phyloP scores from a whole-genome alignment of 2,329 filamentous ascomycete genomes.

The Calonectria naviculata region DNA sequence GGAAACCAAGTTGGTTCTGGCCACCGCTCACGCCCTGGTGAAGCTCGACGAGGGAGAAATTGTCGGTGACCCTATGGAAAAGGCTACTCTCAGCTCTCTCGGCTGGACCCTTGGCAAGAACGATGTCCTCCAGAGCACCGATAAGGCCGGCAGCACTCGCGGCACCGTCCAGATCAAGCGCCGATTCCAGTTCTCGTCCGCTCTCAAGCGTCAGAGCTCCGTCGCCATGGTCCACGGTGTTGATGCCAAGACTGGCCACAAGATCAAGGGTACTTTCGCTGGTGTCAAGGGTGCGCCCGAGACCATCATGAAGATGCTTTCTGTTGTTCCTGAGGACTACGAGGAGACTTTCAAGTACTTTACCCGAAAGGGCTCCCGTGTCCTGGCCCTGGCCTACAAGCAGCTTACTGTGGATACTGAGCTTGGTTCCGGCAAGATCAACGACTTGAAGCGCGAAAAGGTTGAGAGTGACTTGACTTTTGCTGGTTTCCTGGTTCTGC shows the following conservation, averaged over 20 bases:
- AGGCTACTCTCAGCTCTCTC: conserved; percentile 88
- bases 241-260: conserved; percentile 79
- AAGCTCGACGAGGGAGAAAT: conserved; percentile 97
- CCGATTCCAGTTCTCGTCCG: conserved; percentile 97
- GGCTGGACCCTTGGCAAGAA: conserved; percentile 95
- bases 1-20: conserved; percentile 91
- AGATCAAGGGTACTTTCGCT: conserved; percentile 87
- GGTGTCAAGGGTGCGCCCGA: conserved; percentile 97
- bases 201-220: conserved; percentile 95
- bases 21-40: conserved; percentile 94
- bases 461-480: conserved; percentile 88
- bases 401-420: conserved; percentile 86
- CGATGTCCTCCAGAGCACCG: conserved; percentile 78
- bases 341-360: conserved; percentile 99
- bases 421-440: conserved; percentile 85
- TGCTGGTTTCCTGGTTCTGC: conserved; percentile 94
- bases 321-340: conserved; percentile 84
- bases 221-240: conserved; percentile 83
- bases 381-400: conserved; percentile 94
- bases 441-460: conserved; percentile 92
- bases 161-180: conserved; percentile 94
- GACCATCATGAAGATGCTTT: conserved; percentile 94
- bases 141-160: conserved; percentile 48
- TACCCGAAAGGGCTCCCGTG: conserved; percentile 93
- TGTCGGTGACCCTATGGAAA: conserved; percentile 99